A percentile compares a stretch with the other conserved stretches of the same genome.
Evolutionary conservation across 108 stramenopile genomes (phyloP).

Genomic region (Pseudonitzschia multiseries): DNA sequence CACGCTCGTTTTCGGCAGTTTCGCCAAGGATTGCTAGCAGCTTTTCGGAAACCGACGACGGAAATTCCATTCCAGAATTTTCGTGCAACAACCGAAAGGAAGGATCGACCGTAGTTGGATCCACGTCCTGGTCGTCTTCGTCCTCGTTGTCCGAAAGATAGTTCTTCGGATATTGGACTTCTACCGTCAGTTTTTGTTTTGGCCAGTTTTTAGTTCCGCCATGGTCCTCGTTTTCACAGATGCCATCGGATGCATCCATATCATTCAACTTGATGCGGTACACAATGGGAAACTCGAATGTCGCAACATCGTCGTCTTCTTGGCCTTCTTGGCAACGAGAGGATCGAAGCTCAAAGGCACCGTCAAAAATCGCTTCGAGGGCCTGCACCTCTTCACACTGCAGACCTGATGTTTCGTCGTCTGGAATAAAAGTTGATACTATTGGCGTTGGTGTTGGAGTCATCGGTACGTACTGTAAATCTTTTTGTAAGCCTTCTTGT

Average conservation of each 20-base stretch:
- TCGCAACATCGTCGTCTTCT: neutral
- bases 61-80: conserved; percentile 71
- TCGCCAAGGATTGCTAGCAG: conserved; percentile 36
- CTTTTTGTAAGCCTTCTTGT: too few species aligned
- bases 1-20: conserved; percentile 51
- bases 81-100: conserved; percentile 51
- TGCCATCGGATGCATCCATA: conserved; percentile 14
- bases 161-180: conserved; percentile 56
- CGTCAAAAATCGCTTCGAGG: conserved; percentile 69
- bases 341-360: conserved; percentile 60
- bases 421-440: conserved; percentile 43
- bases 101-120: conserved; percentile 34
- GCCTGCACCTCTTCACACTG: conserved; percentile 77
- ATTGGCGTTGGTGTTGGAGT: too few species aligned
- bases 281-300: conserved; percentile 52
- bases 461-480: too few species aligned
- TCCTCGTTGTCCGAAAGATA: conserved; percentile 44
- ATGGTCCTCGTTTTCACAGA: neutral
- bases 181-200: conserved; percentile 44
- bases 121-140: neutral
- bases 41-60: conserved; percentile 33
- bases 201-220: conserved; percentile 52
- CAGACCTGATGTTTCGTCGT: conserved; percentile 55
- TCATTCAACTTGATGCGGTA: conserved; percentile 56
- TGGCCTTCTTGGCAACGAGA: conserved; percentile 24